Evolutionary conservation across 768 basidiomycete genomes (phyloP), one percentile per base, ranked within the genome.

Genomic region (Leccinum boreale): DNA sequence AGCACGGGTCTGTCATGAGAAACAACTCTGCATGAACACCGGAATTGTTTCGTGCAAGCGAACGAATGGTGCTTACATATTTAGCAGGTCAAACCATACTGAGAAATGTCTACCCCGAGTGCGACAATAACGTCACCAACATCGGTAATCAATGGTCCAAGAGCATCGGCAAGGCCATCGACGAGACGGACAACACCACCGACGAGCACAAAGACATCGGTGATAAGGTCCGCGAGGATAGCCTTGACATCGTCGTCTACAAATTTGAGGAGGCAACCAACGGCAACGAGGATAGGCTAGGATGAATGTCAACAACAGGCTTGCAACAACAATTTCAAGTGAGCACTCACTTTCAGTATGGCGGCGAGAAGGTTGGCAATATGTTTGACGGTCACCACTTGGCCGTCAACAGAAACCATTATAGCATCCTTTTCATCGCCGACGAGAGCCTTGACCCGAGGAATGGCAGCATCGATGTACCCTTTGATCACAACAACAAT

Each of bases 211-310:
- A 39, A 39, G 9, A 39, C 17, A 26, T 9, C 42, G 12, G 50
- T 53, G 15, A 75, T 61, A 1, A 69, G 29, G 8, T 45, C 58
- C 15, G 29, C 39, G 23, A 54, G 47, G 3, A 55, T 28, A 4
- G n/a, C 24, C 7, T 17, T 24, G 3, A 50, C 31, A 1, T 50
- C 52, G 2, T 12, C 31, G 11, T 17, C 35, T 6, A 39, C 1
- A 19, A n/a, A 17, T 1, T 51, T 10, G n/a, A 76, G 56, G 50
- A 72, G 58, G 19, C 55, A 50, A 5, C 65, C 59, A 51, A 70
- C 53, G 15, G 69, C 72, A 21, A 39, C 51, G 60, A 77, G 65
- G 57, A 74, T 45, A 10, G 66, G 28, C 73, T 75, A 44, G 9
- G 4, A 45, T 10, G 10, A 17, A 28, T 26, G 7, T 60, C 7